These are phyloP conservation scores for Dentipellis fragilis DNA, from an alignment of 768 basidiomycete genomes.

Conservation along the genomic window DNA sequence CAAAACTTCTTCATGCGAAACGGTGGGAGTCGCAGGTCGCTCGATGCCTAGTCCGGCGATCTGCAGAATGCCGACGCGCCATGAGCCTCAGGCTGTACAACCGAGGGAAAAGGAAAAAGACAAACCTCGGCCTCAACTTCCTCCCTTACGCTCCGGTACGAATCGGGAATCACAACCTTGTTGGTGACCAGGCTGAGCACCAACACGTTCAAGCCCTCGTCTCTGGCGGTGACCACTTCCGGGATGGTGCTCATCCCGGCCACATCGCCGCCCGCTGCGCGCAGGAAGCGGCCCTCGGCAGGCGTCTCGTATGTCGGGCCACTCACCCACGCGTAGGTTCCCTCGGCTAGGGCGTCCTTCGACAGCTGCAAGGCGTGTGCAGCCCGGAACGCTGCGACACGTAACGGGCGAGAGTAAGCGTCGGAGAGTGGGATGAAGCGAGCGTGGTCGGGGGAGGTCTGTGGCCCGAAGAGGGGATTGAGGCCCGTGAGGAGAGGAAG, in stretches of 20 bases:
- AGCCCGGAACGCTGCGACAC: slow-evolving; percentile 65
- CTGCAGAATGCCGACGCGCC: slow-evolving; percentile 24
- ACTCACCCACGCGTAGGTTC: slow-evolving; percentile 83
- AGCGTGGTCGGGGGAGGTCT: slow-evolving; percentile 43
- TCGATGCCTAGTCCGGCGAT: slow-evolving; percentile 47
- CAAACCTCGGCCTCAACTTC: slow-evolving; percentile 74
- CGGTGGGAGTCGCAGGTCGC: slow-evolving; percentile 31
- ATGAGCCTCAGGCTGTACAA: not conserved
- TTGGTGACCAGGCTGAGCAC: slow-evolving; percentile 85
- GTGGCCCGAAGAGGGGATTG: slow-evolving; percentile 74
- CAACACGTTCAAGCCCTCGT: slow-evolving; percentile 66
- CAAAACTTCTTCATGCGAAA: slow-evolving; percentile 78
- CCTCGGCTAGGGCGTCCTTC: slow-evolving; percentile 57
- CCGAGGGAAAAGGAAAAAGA: not conserved
- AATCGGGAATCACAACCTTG: slow-evolving; percentile 63
- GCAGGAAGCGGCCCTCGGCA: slow-evolving; percentile 74
- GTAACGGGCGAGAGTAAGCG: slow-evolving; percentile 65
- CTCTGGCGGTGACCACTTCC: slow-evolving; percentile 72
- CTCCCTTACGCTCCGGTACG: slow-evolving; percentile 56
- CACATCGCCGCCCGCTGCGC: slow-evolving; percentile 72
- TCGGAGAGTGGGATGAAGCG: slow-evolving; percentile 82
- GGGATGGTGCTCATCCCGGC: slow-evolving; percentile 93
- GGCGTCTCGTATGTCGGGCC: slow-evolving; percentile 88
- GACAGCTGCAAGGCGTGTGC: slow-evolving; percentile 50
- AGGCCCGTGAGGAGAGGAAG: slow-evolving; percentile 68